Base-by-base conservation (phyloP, 192 early-diverging fungal species). In the Mortierella alpina region DNA sequence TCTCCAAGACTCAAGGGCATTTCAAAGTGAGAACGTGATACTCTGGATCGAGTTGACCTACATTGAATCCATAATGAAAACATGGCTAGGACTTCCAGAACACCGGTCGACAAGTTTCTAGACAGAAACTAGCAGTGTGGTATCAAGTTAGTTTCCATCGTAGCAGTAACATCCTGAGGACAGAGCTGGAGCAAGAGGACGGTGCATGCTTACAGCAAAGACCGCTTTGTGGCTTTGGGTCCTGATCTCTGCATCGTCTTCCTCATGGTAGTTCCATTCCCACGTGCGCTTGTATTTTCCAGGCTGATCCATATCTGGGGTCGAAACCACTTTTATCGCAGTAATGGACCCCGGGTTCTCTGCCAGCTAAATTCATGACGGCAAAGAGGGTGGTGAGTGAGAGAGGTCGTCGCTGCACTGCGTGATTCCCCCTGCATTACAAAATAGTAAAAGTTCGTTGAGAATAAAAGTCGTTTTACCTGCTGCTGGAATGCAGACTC, bases 151-250 rank as follows among this genome's bases (percentile, higher is more conserved):
- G 20, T 59, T 40, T 31, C 31, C 31, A 31, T 31, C 31, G 51
- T 15, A 22, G n/a, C 44, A 13, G 20, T 42, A 54, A 57, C 2
- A 22, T 10, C 14, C 17, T n/a, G 45, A 11, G 11, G 50, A 40
- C 5, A 1, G 41, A 53, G 66, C n/a, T n/a, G 3, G 46, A 41
- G 13, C 7, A 59, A 40, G 14, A 2, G 6, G 14, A 2, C 56
- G 46, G 39, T n/a, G 48, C n/a, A 18, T 13, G 61, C 77, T 68
- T 63, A 80, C 77, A 7, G 59, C 63, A 59, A 80, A 72, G 11
- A 80, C 60, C 5, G 66, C 77, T 31, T 80, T 80, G 48, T 80
- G 59, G 18, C 77, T 69, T 51, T 67, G 62, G 15, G 46, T 17
- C 9, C 44, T 1, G 42, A 12, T 59, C n/a, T 56, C 58, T 0